These are phyloP conservation scores for Tephrocybe sp. DNA, from an alignment of 768 basidiomycete genomes.

Conservation along the genomic window DNA sequence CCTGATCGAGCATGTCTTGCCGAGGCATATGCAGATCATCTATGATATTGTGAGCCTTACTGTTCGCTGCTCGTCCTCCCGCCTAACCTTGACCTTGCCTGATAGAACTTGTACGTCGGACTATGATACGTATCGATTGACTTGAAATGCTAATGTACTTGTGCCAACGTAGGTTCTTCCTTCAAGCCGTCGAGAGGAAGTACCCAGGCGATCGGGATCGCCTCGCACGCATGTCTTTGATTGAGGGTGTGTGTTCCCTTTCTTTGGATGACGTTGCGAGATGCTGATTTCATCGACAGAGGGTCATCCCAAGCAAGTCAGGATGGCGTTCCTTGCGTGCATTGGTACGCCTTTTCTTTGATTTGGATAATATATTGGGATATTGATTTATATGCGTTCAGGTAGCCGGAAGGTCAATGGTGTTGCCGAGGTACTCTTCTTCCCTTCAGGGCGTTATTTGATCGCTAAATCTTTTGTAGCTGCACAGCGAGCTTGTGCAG, in stretches of 20 bases:
- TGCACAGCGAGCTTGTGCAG: slow-evolving; percentile 88
- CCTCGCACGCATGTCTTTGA: slow-evolving; percentile 85
- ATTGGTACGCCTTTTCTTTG: slow-evolving; percentile 48
- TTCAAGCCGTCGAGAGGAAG: slow-evolving; percentile 86
- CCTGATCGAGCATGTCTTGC: slow-evolving; percentile 81
- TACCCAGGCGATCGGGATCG: slow-evolving; percentile 87
- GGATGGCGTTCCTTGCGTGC: slow-evolving; percentile 91
- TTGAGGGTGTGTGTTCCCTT: slow-evolving; percentile 58
- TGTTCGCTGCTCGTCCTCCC: neutral
- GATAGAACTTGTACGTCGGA: slow-evolving; percentile 49
- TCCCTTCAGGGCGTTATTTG: neutral
- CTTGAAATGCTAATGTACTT: no score
- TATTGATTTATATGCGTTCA: slow-evolving; percentile 23
- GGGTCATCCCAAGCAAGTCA: slow-evolving; percentile 80
- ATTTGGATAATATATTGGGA: slow-evolving; percentile 13
- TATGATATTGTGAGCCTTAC: slow-evolving; percentile 72
- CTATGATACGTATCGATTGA: neutral
- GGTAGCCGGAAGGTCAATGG: slow-evolving; percentile 90
- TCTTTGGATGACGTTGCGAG: neutral
- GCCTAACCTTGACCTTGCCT: slow-evolving; percentile 3
- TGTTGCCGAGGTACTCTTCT: slow-evolving; percentile 73
- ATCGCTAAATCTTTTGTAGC: slow-evolving; percentile 5
- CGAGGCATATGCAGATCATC: slow-evolving; percentile 90
- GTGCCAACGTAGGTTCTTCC: slow-evolving; percentile 47
- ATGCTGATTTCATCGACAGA: slow-evolving; percentile 43